phyloP scores from a whole-genome alignment of 2,329 filamentous ascomycete genomes.

The Pestalotiopsis sp. region DNA sequence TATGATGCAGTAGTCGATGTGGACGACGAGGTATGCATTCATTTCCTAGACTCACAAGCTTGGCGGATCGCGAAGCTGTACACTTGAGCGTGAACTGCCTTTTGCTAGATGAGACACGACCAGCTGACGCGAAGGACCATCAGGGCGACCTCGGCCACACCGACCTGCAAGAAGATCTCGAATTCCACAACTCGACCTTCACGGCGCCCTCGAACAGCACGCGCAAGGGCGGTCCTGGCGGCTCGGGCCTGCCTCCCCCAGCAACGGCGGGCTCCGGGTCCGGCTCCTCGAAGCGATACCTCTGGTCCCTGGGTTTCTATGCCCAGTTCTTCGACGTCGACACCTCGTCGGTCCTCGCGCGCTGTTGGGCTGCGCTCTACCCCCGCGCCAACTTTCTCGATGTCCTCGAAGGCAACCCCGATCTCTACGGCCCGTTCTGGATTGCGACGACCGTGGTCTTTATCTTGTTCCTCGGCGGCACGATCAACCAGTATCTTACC shows the following conservation, averaged over 20 bases:
- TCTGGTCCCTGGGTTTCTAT: constrained; percentile 94
- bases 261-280: constrained; percentile 49
- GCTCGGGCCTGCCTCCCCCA: constrained; percentile 54
- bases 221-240: constrained; percentile 45
- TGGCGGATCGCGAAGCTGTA: constrained; percentile 9
- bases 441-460: constrained; percentile 97
- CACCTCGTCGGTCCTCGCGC: constrained; percentile 81
- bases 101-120: not conserved
- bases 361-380: constrained; percentile 86
- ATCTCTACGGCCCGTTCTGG: constrained; percentile 97
- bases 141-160: constrained; percentile 94
- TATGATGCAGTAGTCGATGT: constrained; percentile 99
- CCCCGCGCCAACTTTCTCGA: constrained; percentile 95
- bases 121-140: not conserved
- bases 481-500: constrained; percentile 87
- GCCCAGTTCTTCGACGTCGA: constrained; percentile 99
- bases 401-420: constrained; percentile 93
- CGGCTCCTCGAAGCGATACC: constrained; percentile 70
- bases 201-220: constrained; percentile 52
- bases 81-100: constrained; percentile 8
- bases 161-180: constrained; percentile 96
- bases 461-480: constrained; percentile 92
- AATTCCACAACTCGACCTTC: constrained; percentile 95
- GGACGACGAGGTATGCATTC: constrained; percentile 76
- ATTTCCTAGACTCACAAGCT: not conserved